Base-by-base conservation (phyloP, 2,329 filamentous ascomycete genomes). In the Ilyonectria destructans region DNA sequence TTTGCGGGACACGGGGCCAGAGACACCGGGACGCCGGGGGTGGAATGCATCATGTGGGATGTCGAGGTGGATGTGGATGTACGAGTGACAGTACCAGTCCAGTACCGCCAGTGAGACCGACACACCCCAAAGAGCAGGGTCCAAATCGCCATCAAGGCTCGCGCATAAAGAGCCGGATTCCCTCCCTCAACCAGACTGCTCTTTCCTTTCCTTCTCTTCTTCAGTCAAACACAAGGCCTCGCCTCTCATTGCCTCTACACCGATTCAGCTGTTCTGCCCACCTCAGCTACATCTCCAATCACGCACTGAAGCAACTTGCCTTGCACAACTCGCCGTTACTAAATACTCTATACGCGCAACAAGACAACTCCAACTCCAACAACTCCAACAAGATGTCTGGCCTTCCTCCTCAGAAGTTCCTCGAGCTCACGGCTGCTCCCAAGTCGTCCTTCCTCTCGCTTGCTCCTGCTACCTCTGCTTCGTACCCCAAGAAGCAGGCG, bases 381-480 rank as follows among this genome's bases (percentile, higher is more conserved):
- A 60, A 57, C 60, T 62, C 19, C 26, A 45, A 64, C 73, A 73
- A 57, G 60, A 76, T 76, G 74, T 69, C 74, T 58, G 49, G 54
- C 58, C 73, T 75, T 69, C 72, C 74, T 71, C 69, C 71, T 49
- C 73, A 75, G 65, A 69, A 76, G 64, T 76, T 75, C 74, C 74
- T 76, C 65, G 58, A 68, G 55, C 72, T 76, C 65, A 75, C 74
- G 33, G 45, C 74, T 45, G 58, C 74, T 55, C 72, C 72, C 63
- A 67, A 73, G 65, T 69, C 75, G 31, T 67, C 70, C 65, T 91
- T 91, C 82, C 85, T 91, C 69, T 84, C 85, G 33, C 84, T 91
- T 57, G 88, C 87, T n/a, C 89, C 89, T 46, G 84, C 84, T 74
- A 89, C 85, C 33, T 90, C 88, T 17, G 79, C 82, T 65, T 88